Evolutionary conservation across 1,139 yeast species (phyloP).

Genomic region (Saccharomyces uvarum): DNA sequence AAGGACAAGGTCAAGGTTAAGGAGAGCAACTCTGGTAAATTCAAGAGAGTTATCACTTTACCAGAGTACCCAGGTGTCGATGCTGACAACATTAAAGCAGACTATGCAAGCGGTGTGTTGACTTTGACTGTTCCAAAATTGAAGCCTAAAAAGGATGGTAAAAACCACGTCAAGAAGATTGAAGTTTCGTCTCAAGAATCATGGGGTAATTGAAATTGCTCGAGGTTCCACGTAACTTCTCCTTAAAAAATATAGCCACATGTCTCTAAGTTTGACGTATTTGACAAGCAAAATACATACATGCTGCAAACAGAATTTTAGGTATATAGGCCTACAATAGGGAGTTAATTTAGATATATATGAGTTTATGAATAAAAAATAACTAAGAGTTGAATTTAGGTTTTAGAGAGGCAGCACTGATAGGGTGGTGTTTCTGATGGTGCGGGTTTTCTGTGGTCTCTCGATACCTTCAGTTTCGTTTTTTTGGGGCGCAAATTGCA

Average conservation of each 20-base stretch:
- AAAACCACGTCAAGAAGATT: slow-evolving; percentile 30
- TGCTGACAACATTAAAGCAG: slow-evolving; percentile 37
- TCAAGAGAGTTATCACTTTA: slow-evolving; percentile 36
- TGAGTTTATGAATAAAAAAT: background rate
- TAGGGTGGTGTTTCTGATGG: too few relatives aligned
- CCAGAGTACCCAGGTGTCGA: slow-evolving; percentile 35
- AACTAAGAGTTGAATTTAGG: background rate
- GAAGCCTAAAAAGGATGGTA: slow-evolving; percentile 23
- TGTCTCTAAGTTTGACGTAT: background rate
- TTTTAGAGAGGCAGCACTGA: background rate
- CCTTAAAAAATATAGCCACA: background rate
- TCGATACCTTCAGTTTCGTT: too few relatives aligned
- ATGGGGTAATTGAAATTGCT: slow-evolving; percentile 8
- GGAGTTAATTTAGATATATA: background rate
- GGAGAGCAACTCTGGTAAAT: slow-evolving; percentile 37
- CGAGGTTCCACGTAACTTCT: background rate
- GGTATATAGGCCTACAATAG: too few relatives aligned
- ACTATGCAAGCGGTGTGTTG: slow-evolving; percentile 36
- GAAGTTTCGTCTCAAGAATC: slow-evolving; percentile 30
- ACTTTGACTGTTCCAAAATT: slow-evolving; percentile 36
- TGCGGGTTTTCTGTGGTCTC: too few relatives aligned
- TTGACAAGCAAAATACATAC: background rate
- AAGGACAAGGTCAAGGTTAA: slow-evolving; percentile 30
- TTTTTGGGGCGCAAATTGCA: too few relatives aligned
- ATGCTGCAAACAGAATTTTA: too few relatives aligned